phyloP scores from a whole-genome alignment of 106 monocot genomes.

The Alisma plantagoaquatica region DNA sequence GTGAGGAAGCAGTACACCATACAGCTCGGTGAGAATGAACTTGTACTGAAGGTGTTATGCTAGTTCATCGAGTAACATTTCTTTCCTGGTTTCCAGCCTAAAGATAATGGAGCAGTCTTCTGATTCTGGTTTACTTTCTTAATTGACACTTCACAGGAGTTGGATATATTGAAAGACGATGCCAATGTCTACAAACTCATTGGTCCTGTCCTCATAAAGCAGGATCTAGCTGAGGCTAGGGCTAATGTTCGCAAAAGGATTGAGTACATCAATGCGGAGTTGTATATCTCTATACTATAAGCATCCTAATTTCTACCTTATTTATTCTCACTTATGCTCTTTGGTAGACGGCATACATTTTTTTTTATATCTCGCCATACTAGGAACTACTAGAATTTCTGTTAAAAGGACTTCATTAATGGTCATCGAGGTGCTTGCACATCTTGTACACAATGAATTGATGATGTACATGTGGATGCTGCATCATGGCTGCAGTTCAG shows the following conservation, averaged over 20 bases:
- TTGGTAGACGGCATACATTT: slow-evolving; percentile 3
- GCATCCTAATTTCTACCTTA: no score
- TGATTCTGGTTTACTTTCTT: no score
- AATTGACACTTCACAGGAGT: no score
- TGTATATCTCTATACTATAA: no score
- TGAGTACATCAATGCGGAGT: slow-evolving; percentile 82
- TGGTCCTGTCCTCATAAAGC: slow-evolving; percentile 89
- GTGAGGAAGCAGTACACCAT: slow-evolving; percentile 95
- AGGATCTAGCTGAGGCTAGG: slow-evolving; percentile 89
- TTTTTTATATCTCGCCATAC: background rate
- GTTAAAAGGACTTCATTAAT: no score
- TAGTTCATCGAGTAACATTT: no score
- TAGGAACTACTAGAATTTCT: background rate
- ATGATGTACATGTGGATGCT: background rate
- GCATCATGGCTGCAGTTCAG: background rate
- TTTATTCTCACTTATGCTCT: no score
- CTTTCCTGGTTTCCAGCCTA: no score
- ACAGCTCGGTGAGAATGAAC: slow-evolving; percentile 97
- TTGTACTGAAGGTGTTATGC: slow-evolving; percentile 91
- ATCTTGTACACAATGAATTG: background rate
- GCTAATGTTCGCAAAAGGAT: slow-evolving; percentile 87
- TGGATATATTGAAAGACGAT: slow-evolving; percentile 61
- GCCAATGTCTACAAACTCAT: slow-evolving; percentile 93
- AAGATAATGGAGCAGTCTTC: no score
- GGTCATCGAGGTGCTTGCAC: no score